Percentiles rank a stretch among this genome's conserved stretches.
Conservation (phyloP, 2,329 filamentous ascomycete genomes). For the Fusarium nodosum region DNA sequence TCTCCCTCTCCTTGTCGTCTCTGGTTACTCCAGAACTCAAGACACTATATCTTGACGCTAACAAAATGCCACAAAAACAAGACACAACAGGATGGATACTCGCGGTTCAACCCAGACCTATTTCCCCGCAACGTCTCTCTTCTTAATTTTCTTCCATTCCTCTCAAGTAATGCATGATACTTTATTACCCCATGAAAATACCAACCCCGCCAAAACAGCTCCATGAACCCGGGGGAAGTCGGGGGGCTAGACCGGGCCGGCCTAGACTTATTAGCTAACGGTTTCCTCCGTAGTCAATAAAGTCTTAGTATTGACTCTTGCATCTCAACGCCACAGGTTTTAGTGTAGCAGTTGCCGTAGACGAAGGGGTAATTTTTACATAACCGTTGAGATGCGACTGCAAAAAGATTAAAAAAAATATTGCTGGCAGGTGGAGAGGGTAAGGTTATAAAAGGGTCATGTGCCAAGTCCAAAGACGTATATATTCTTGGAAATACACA, state of each 20-base stretch:
- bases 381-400: slow-evolving; percentile 18
- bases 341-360: neutral
- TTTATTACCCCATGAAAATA: slow-evolving; percentile 40
- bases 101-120: slow-evolving; percentile 3
- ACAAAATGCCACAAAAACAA: neutral
- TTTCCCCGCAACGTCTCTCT: neutral
- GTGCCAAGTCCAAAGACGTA: slow-evolving; percentile 17
- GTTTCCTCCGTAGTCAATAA: slow-evolving; percentile 20
- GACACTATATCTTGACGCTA: neutral
- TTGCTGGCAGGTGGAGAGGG: neutral
- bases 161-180: slow-evolving; percentile 10
- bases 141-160: slow-evolving; percentile 9
- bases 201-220: slow-evolving; percentile 32
- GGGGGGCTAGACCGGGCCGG: slow-evolving; percentile 32
- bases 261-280: slow-evolving; percentile 38
- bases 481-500: neutral
- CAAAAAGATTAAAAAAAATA: neutral
- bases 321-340: slow-evolving; percentile 12
- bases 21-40: neutral
- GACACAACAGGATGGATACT: slow-evolving; percentile 5
- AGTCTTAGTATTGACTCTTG: slow-evolving; percentile 17
- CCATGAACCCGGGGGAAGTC: slow-evolving; percentile 35
- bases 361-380: slow-evolving; percentile 30
- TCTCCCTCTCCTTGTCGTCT: no score
- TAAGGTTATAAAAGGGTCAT: slow-evolving; percentile 14